Base-by-base conservation (phyloP, 148 eudicot species). In the Oxyria digyna region DNA sequence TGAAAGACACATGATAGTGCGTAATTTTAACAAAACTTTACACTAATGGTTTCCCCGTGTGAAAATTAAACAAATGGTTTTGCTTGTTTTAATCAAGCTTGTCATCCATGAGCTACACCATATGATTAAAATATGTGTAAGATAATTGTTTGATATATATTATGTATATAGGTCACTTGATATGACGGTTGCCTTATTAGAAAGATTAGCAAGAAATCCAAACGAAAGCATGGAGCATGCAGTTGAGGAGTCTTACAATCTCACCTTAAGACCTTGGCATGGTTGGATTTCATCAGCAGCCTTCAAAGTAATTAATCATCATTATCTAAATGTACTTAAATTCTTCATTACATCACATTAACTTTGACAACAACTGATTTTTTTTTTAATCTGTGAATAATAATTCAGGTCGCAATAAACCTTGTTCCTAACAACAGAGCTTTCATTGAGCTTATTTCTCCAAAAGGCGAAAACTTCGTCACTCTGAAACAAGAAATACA, bases 241-340 rank as follows among this genome's bases (percentile, higher is more conserved):
- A 6, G 93, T 92, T 18, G 86, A 78, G 40, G 86, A 84, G n/a
- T 83, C 97, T 0, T 92, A 92, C 32, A 79, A 73, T 43, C 67
- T 69, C 54, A 81, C 87, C 32, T 74, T 92, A n/a, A 89, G 81
- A 48, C 96, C 96, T 71, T 92, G 96, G 96, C 97, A 92, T 81
- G 96, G 97, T 41, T 92, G 97, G 97, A 92, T 92, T 75, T 84
- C 96, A 42, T 77, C 88, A 3, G 80, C 97, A 31, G 96, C 97
- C 40, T 89, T 76, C 57, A 84, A 74, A 81, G 97, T 91, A 84
- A 78, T 1, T 46, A 46, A 46, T 13, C 15, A 1, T n/a, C n/a
- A n/a, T n/a, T n/a, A n/a, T 13, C 3, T 45, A 45, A 45, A 35
- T 35, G 3, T 2, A 35, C 38, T 38, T 38, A 38, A 3, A 38